phyloP scores from a whole-genome alignment of 192 early-diverging fungal species.

The Phycomyces nitens region DNA sequence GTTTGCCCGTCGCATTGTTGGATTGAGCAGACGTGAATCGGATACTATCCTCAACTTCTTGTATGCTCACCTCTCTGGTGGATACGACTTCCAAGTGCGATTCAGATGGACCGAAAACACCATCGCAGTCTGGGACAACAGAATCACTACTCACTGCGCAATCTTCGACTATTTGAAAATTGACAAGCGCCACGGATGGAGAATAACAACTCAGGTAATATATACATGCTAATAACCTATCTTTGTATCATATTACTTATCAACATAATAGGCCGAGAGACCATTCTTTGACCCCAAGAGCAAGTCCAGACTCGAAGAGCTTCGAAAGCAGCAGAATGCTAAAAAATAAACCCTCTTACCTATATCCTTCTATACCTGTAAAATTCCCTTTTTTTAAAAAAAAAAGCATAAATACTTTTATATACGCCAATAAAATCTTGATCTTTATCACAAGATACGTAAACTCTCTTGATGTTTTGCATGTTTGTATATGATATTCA shows the following conservation, averaged over 20 bases:
- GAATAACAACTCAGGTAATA: conserved; percentile 38
- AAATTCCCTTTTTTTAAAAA: too few relatives aligned
- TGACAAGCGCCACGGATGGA: conserved; percentile 24
- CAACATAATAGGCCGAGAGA: conserved; percentile 11
- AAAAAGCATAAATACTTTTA: too few relatives aligned
- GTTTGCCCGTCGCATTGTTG: conserved; percentile 58
- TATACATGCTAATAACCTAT: too few relatives aligned
- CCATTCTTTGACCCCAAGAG: conserved; percentile 36
- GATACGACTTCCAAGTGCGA: conserved; percentile 51
- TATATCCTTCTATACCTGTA: too few relatives aligned
- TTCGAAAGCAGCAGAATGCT: neutral
- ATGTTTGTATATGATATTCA: too few relatives aligned
- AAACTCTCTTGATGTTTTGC: too few relatives aligned
- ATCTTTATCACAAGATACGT: too few relatives aligned
- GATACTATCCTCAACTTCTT: conserved; percentile 56
- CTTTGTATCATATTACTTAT: too few relatives aligned
- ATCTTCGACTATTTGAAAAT: conserved; percentile 21
- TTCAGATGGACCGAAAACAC: conserved; percentile 57
- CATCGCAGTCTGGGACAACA: conserved; percentile 70
- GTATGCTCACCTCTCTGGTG: conserved; percentile 46
- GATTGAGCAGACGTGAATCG: conserved; percentile 46
- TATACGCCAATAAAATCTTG: too few relatives aligned
- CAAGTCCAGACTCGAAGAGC: conserved; percentile 20
- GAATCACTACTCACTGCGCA: conserved; percentile 50
- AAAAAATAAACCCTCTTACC: too few relatives aligned